Conservation (phyloP, 345 rosid species). For the Punica granatum region DNA sequence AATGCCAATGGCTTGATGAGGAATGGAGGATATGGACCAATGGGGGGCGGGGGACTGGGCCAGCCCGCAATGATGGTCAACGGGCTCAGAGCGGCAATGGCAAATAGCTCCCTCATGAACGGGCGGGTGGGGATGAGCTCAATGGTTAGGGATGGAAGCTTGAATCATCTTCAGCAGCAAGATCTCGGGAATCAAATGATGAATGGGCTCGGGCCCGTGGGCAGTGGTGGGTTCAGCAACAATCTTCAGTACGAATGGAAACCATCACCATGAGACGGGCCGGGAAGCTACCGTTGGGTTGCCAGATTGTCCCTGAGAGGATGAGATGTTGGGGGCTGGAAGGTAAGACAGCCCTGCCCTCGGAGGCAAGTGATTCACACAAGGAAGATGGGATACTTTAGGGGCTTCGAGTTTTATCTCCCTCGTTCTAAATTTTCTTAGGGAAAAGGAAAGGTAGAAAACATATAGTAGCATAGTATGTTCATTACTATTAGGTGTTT, state of each 20-base stretch:
- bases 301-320: neutral
- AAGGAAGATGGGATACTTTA: neutral
- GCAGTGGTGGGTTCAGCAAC: constrained; percentile 35
- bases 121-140: constrained; percentile 55
- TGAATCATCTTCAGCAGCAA: constrained; percentile 56
- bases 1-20: constrained; percentile 40
- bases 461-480: constrained; percentile 1
- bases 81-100: constrained; percentile 61
- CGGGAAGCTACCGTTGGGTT: constrained; percentile 3
- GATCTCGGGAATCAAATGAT: constrained; percentile 74
- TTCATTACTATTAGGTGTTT: neutral
- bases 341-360: neutral
- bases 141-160: constrained; percentile 52
- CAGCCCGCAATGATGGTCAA: constrained; percentile 43
- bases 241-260: constrained; percentile 87
- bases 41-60: constrained; percentile 43
- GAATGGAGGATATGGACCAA: constrained; percentile 28
- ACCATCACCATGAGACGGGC: constrained; percentile 36
- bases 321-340: neutral
- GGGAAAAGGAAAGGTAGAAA: neutral
- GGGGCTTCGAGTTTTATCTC: neutral
- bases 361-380: neutral
- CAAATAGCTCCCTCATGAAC: constrained; percentile 52
- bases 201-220: constrained; percentile 63
- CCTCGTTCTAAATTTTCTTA: constrained; percentile 3